Evolutionary conservation across 345 rosid species (phyloP), one percentile per base, ranked within the genome.

Genomic region (Arabidopsis arenosa): DNA sequence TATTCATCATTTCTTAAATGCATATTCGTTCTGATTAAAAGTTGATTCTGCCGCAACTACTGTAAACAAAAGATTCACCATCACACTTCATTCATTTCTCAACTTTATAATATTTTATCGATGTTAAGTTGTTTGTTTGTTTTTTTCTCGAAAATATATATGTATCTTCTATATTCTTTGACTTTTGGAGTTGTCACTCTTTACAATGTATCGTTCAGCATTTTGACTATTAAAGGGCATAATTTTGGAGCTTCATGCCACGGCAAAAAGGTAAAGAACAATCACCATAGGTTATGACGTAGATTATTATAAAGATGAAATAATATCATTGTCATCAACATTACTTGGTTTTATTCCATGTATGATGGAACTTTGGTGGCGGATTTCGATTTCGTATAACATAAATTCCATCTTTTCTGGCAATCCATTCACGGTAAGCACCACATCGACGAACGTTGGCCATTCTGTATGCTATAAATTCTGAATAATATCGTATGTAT

Each of bases 171-270:
- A 23, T 23, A 23, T 23, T 23, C 26, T 23, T 23, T 1, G 26
- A 23, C 26, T 23, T 23, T 18, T 18, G 21, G 21, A 18, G 21
- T 18, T 18, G 21, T 18, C 0, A 18, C 21, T 18, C 21, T 18
- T 18, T 18, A 18, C 21, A 18, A 18, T 18, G 21, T 18, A 18
- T 58, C 44, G 5, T n/a, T 59, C 28, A 21, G 23, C 13, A 43
- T 13, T 37, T 63, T 43, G 52, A 26, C 23, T 21, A 62, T 14
- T 63, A 0, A 7, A 41, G 51, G 51, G 49, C 51, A 40, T 4
- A 33, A 5, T 17, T 36, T 59, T 36, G 45, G 62, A 39, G 60
- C n/a, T 68, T 40, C 35, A 23, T 40, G 61, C 5, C 49, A 52
- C 4, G 4, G 49, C 5, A 6, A 51, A 52, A 51, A 66, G 30